Conservation (phyloP, 192 early-diverging fungal genomes). For the Podila epigama region DNA sequence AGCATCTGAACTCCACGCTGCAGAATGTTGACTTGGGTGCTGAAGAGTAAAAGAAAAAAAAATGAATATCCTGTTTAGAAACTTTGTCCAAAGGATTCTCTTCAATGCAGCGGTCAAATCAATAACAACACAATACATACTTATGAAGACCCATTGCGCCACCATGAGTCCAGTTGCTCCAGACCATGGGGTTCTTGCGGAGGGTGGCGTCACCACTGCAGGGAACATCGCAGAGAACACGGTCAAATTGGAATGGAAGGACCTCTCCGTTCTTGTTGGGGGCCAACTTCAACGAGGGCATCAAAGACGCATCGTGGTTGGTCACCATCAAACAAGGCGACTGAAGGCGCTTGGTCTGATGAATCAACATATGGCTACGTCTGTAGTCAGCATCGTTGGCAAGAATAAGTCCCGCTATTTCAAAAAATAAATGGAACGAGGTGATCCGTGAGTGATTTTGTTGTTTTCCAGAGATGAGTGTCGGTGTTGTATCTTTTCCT, state of each 20-base stretch:
- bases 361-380: conserved; percentile 92
- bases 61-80: no score
- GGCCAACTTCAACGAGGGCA: conserved; percentile 27
- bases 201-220: conserved; percentile 98
- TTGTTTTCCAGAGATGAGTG: background rate
- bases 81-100: no score
- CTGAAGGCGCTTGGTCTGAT: conserved; percentile 93
- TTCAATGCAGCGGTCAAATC: background rate
- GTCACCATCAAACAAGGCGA: conserved; percentile 94
- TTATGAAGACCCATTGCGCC: conserved; percentile 83
- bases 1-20: conserved; percentile 85
- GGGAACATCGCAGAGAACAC: conserved; percentile 96
- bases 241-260: conserved; percentile 86
- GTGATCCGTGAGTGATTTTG: background rate
- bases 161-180: conserved; percentile 84
- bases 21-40: conserved; percentile 87
- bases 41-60: conserved; percentile 6
- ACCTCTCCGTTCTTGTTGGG: conserved; percentile 42
- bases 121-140: conserved; percentile 22
- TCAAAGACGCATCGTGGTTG: conserved; percentile 89
- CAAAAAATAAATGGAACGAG: background rate
- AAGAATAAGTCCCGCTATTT: conserved; percentile 81
- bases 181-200: conserved; percentile 94
- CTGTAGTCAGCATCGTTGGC: conserved; percentile 97
- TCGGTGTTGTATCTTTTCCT: no score